Percentiles rank a stretch among this genome's conserved stretches.
These are phyloP conservation scores for Parietaria judaica DNA, from an alignment of 306 rosid species.

Conservation along the genomic window DNA sequence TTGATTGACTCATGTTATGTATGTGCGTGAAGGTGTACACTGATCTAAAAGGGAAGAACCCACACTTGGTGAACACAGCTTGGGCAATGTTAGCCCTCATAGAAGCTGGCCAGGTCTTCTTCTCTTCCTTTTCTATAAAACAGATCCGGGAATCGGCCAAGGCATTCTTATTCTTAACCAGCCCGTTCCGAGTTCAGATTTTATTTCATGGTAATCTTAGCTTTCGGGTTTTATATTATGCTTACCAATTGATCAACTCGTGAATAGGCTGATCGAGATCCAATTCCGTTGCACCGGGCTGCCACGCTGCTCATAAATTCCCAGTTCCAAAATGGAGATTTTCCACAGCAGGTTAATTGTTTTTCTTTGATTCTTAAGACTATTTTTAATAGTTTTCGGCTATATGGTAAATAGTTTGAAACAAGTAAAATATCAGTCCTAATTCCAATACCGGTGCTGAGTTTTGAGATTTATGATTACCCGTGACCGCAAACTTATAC, in stretches of 20 bases:
- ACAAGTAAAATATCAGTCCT: too few relatives aligned
- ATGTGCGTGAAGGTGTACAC: constrained; percentile 35
- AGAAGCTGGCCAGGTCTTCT: constrained; percentile 55
- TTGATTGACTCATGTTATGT: background rate
- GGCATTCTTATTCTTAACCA: too few relatives aligned
- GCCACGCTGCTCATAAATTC: constrained; percentile 49
- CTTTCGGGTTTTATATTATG: too few relatives aligned
- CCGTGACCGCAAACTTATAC: too few relatives aligned
- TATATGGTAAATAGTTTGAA: too few relatives aligned
- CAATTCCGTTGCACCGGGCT: constrained; percentile 47
- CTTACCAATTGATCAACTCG: background rate
- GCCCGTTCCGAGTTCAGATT: too few relatives aligned
- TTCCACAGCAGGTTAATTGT: constrained; percentile 57
- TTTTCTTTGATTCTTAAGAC: too few relatives aligned
- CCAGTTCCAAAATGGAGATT: constrained; percentile 56
- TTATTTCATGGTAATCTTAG: too few relatives aligned
- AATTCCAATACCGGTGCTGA: too few relatives aligned
- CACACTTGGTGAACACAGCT: constrained; percentile 54
- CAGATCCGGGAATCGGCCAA: too few relatives aligned
- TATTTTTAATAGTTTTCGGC: too few relatives aligned
- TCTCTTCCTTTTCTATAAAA: background rate
- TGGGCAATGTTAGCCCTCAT: constrained; percentile 75
- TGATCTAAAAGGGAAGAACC: constrained; percentile 44
- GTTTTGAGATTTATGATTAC: too few relatives aligned
- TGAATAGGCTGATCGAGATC: constrained; percentile 44